A percentile compares a stretch with the other conserved stretches of the same genome.
These are phyloP conservation scores for Borovskyia barvae DNA, from an alignment of 208 protist species.

Conservation along the genomic window DNA sequence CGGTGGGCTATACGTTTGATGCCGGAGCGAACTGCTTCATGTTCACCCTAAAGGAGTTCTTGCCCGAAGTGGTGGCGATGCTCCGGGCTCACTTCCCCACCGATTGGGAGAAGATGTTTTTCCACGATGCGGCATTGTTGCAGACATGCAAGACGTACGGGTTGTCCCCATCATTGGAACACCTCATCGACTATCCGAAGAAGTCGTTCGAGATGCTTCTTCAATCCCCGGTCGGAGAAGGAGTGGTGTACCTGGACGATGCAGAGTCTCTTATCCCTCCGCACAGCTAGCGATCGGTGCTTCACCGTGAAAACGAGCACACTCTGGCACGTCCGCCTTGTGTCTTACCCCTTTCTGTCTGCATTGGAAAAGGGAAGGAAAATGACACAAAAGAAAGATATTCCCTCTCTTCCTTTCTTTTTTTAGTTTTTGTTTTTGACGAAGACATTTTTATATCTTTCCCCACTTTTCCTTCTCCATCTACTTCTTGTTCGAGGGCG, in stretches of 20 bases:
- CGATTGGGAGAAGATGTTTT: constrained; percentile 58
- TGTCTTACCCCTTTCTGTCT: not conserved
- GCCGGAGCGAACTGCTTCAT: constrained; percentile 99
- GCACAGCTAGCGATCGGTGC: not conserved
- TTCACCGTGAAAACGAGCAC: not conserved
- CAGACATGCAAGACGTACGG: constrained; percentile 37
- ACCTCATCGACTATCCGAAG: constrained; percentile 80
- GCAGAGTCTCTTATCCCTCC: constrained; percentile 49
- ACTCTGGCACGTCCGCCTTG: not conserved
- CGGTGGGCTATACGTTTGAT: constrained; percentile 99
- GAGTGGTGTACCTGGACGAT: constrained; percentile 51
- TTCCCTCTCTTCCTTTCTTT: not conserved
- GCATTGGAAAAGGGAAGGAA: not conserved
- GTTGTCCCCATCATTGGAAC: constrained; percentile 26
- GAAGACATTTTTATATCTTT: not conserved
- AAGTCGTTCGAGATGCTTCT: constrained; percentile 85
- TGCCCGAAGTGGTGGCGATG: constrained; percentile 86
- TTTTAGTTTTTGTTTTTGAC: not conserved
- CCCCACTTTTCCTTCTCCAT: too few species aligned
- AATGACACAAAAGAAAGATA: not conserved
- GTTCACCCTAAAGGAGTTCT: constrained; percentile 88
- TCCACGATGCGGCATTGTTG: constrained; percentile 57
- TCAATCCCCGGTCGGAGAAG: constrained; percentile 76
- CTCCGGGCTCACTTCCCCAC: constrained; percentile 92
- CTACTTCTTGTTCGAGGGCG: too few species aligned